phyloP scores from a whole-genome alignment of 2,329 filamentous ascomycete genomes.

The Tolypocladium paradoxum region DNA sequence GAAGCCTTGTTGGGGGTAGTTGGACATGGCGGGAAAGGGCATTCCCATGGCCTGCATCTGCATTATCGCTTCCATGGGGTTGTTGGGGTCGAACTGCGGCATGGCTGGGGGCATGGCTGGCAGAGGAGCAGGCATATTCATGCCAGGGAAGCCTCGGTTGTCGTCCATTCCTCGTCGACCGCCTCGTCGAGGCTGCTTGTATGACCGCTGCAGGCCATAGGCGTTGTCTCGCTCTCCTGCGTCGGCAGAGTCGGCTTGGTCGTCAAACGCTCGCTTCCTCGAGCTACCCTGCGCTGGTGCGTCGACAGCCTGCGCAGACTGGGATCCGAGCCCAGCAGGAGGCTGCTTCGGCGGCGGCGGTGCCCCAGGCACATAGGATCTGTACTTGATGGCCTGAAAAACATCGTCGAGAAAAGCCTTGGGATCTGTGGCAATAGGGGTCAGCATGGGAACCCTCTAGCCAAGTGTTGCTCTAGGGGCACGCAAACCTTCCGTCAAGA shows the following conservation, averaged over 20 bases:
- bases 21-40: conserved; percentile 27
- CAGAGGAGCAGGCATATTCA: not conserved
- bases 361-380: conserved; percentile 48
- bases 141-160: conserved; percentile 4
- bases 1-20: conserved; percentile 19
- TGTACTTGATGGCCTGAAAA: conserved; percentile 53
- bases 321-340: not conserved
- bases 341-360: conserved; percentile 24
- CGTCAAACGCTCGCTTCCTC: conserved; percentile 26
- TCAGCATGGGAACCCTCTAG: not conserved
- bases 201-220: conserved; percentile 28
- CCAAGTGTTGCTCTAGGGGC: conserved; percentile 14
- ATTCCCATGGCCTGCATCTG: conserved; percentile 49
- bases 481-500: conserved; percentile 51
- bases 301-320: not conserved
- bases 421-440: conserved; percentile 14
- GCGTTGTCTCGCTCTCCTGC: conserved; percentile 13
- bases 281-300: conserved; percentile 6
- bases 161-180: conserved; percentile 21
- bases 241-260: conserved; percentile 11
- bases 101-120: conserved; percentile 16
- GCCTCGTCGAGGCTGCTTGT: conserved; percentile 51
- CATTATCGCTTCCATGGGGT: conserved; percentile 51
- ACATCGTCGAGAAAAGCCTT: conserved; percentile 58
- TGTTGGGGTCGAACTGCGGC: conserved; percentile 44